A percentile compares a stretch with the other conserved stretches of the same genome.
These are phyloP conservation scores for Entamoeba dispar DNA, from an alignment of 208 protist species.

Conservation along the genomic window DNA sequence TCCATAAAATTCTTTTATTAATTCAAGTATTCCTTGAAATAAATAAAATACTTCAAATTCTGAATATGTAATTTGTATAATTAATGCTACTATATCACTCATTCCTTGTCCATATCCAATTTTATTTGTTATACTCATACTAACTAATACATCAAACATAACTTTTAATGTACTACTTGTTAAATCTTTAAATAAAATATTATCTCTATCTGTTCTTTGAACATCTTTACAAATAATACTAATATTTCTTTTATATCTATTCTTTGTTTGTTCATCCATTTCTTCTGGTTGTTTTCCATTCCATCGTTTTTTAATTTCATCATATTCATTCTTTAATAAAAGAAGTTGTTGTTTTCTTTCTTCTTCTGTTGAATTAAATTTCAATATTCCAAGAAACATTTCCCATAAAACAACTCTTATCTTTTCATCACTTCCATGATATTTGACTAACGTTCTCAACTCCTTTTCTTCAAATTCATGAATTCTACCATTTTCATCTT, in stretches of 20 bases:
- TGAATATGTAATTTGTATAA: not conserved
- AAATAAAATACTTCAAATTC: not conserved
- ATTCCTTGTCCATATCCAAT: not conserved
- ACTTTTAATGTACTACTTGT: not conserved
- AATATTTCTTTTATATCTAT: not conserved
- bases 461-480: not conserved
- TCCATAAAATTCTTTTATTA: not conserved
- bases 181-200: not conserved
- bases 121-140: not conserved
- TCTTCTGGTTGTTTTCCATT: not conserved
- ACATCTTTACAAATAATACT: not conserved
- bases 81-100: not conserved
- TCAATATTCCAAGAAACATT: not conserved
- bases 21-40: not conserved
- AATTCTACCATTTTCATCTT: not conserved
- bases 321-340: not conserved
- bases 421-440: not conserved
- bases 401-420: not conserved
- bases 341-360: not conserved
- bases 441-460: not conserved
- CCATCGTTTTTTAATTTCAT: not conserved
- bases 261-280: not conserved
- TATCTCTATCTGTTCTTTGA: not conserved
- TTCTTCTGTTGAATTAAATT: not conserved
- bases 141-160: not conserved